These are phyloP conservation scores for Monosporascus sp. DNA, from an alignment of 2,329 filamentous ascomycete species.

Conservation along the genomic window DNA sequence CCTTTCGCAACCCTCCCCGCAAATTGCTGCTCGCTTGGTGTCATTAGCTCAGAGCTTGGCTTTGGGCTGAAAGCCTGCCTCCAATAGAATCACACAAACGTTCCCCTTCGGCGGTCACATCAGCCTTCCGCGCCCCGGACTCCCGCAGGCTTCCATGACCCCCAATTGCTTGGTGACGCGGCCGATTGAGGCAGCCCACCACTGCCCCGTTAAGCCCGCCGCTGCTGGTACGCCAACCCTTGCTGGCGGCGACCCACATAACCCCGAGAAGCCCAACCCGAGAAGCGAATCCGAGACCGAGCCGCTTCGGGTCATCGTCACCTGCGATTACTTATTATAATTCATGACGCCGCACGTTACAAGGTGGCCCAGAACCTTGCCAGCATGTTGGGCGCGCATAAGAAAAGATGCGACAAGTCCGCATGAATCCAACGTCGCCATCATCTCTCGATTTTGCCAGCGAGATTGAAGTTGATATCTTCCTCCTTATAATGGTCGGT, in stretches of 20 bases:
- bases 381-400: background rate
- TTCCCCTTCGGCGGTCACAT: conserved; percentile 7
- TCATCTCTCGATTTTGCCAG: conserved; percentile 30
- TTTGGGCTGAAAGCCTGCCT: background rate
- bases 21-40: background rate
- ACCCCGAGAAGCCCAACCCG: no score
- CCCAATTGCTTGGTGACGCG: conserved; percentile 11
- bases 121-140: background rate
- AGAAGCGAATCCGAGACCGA: no score
- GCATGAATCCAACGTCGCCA: background rate
- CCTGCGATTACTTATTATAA: background rate
- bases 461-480: conserved; percentile 58
- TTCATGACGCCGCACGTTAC: background rate
- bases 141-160: conserved; percentile 9
- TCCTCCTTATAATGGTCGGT: conserved; percentile 71
- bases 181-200: conserved; percentile 5
- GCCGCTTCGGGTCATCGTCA: no score
- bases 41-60: background rate
- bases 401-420: background rate
- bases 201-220: background rate
- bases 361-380: no score
- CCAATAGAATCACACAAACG: background rate
- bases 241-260: background rate
- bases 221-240: background rate
- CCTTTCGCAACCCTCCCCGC: background rate